Evolutionary conservation across 768 basidiomycete genomes (phyloP).

Genomic region (Daedaleopsis nitida): DNA sequence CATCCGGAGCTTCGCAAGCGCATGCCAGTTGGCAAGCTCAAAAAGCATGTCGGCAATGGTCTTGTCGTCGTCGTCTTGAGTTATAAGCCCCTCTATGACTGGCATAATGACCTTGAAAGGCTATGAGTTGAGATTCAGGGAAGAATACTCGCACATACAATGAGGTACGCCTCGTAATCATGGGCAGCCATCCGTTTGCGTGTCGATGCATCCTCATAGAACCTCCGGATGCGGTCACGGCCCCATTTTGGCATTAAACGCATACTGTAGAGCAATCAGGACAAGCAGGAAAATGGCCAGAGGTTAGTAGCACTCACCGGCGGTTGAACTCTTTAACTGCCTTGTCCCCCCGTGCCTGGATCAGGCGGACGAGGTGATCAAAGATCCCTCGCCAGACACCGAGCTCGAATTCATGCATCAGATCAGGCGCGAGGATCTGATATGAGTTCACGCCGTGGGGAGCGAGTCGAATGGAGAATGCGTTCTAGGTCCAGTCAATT

Average conservation of each 20-base stretch:
- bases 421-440: slow-evolving; percentile 30
- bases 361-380: slow-evolving; percentile 29
- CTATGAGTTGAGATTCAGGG: no score
- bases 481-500: slow-evolving; percentile 27
- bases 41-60: slow-evolving; percentile 26
- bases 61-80: slow-evolving; percentile 12
- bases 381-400: slow-evolving; percentile 35
- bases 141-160: slow-evolving; percentile 12
- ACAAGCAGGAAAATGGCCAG: no score
- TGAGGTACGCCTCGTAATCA: slow-evolving; percentile 32
- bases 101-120: slow-evolving; percentile 38
- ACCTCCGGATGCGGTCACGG: slow-evolving; percentile 24
- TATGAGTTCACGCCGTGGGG: slow-evolving; percentile 29
- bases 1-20: slow-evolving; percentile 34
- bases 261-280: slow-evolving; percentile 14
- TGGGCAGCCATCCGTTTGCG: slow-evolving; percentile 31
- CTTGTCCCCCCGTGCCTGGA: slow-evolving; percentile 1
- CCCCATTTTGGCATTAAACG: slow-evolving; percentile 25
- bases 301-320: not conserved
- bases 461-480: slow-evolving; percentile 30
- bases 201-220: slow-evolving; percentile 24
- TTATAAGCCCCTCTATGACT: slow-evolving; percentile 34
- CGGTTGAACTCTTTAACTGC: slow-evolving; percentile 11
- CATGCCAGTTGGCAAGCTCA: slow-evolving; percentile 35
- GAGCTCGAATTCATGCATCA: slow-evolving; percentile 38